Base-by-base conservation (phyloP, 768 basidiomycete genomes). In the Phaffia australis region DNA sequence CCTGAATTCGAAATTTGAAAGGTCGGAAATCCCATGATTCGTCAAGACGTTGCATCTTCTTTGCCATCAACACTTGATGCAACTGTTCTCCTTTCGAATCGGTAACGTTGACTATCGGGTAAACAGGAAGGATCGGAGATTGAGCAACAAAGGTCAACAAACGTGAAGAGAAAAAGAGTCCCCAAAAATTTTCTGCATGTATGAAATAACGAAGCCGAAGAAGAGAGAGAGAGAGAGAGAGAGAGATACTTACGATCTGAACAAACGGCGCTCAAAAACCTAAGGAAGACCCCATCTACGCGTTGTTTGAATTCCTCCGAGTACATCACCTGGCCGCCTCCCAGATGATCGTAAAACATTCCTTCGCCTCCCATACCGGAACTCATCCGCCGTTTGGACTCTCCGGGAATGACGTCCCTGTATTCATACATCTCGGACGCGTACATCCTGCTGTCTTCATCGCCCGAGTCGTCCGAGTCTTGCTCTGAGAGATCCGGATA, bases 1-100 rank as follows among this genome's bases (percentile, higher is more conserved):
- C 94, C 74, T 91, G 89, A 71, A 99, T 99, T 66, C 94, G 85
- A 79, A 99, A 99, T 77, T 97, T 97, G 84, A 99, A 98, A 57
- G 94, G 94, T 30, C 94, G 84, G 78, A 94, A 99, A 77, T 98
- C 94, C 52, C 86, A 85, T 48, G 89, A 92, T 79, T 97, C 94
- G 75, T 95, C 93, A 64, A 98, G 80, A 62, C 90, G 85, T 72
- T 91, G 88, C 94, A 99, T 98, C 81, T 81, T 80, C 81, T 97
- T 97, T 0, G 93, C 87, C 94, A 99, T 99, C 72, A 98, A 81
- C 47, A 90, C 90, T 77, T 99, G 94, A 74, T 99, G 94, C 66
- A 99, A 91, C 54, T 88, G 86, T 75, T 99, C 94, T 60, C 94
- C 94, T 76, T 99, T 99, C 35, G 83, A 81, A 74, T 98, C 95